Percentiles rank a stretch among this genome's conserved stretches.
Conservation (phyloP, 495 filamentous ascomycete genomes). For the Peziza echinospora region DNA sequence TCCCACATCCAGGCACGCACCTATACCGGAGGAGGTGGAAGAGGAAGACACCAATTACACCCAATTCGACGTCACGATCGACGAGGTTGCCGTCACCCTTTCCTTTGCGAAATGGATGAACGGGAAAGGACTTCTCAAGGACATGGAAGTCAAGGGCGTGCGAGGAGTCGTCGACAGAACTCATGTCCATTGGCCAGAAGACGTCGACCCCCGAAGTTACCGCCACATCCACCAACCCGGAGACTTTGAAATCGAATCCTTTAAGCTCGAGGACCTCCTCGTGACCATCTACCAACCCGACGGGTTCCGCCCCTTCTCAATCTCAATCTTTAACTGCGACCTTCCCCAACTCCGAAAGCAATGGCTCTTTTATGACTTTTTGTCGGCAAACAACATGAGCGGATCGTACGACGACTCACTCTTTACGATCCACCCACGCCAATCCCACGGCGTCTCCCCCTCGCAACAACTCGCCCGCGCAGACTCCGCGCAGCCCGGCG, state of each 20-base stretch:
- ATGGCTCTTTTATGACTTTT: conserved; percentile 92
- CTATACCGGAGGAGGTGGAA: conserved; percentile 18
- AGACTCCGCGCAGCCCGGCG: too few species aligned
- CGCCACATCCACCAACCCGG: conserved; percentile 72
- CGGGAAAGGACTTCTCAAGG: conserved; percentile 71
- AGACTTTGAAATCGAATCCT: conserved; percentile 89
- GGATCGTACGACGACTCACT: conserved; percentile 88
- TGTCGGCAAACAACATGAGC: conserved; percentile 87
- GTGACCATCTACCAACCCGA: conserved; percentile 80
- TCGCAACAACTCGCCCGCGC: conserved; percentile 26
- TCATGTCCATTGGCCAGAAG: conserved; percentile 48
- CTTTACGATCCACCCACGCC: conserved; percentile 89
- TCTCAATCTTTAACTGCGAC: conserved; percentile 89
- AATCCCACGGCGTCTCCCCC: conserved; percentile 45
- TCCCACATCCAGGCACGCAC: conserved; percentile 10
- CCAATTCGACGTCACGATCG: conserved; percentile 86
- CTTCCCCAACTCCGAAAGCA: conserved; percentile 82
- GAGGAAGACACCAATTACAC: conserved; percentile 92
- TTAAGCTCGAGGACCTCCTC: conserved; percentile 84
- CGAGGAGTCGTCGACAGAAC: conserved; percentile 87
- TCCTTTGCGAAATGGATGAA: conserved; percentile 97
- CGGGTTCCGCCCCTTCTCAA: conserved; percentile 75
- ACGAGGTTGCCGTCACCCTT: conserved; percentile 89
- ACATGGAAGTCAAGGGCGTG: conserved; percentile 90
- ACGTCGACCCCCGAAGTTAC: conserved; percentile 65